Base-by-base conservation (phyloP, 164 flowering plant species). In the Kingdonia uniflora region DNA sequence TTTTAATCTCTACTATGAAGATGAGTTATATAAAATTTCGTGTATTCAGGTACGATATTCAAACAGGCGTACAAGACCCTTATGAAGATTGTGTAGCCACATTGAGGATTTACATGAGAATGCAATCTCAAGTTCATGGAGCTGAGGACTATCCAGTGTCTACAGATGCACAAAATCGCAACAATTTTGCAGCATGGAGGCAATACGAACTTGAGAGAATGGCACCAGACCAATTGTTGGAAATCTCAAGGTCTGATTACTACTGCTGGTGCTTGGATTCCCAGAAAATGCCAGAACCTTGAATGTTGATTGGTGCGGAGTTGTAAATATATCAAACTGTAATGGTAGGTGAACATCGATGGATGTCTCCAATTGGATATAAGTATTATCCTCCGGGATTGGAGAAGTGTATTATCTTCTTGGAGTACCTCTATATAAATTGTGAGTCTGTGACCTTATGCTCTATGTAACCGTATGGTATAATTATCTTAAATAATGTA, bases 241-340 rank as follows among this genome's bases (percentile, higher is more conserved):
- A 75, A 4, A 79, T 82, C 37, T 90, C 97, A 35, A 79, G 81
- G 73, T 82, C 88, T 19, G 92, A 90, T 60, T 86, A 82, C 60
- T 73, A 79, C 17, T 90, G 94, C 42, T 90, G 97, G 97, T 90
- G 97, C 73, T 65, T 90, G 65, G 97, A 89, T 60, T 66, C 76
- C 41, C 65, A 52, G 53, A 44, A 56, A 38, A 44, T 24, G 17
- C 35, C 2, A 1, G 54, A 54, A 19, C 37, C 22, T 44, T 52
- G 51, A 33, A 35, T 13, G 11, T 29, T 8, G 8, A 29, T n/a
- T n/a, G n/a, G n/a, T n/a, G n/a, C 35, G 35, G 8, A 3, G 8
- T 29, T 29, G 8, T 29, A 29, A 29, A 3, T 29, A n/a, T n/a
- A n/a, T n/a, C n/a, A n/a, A n/a, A n/a, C 35, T 3, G 8, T 29